Evolutionary conservation across 2,329 filamentous ascomycete species (phyloP).

Genomic region (Aspergillus tubingensis): DNA sequence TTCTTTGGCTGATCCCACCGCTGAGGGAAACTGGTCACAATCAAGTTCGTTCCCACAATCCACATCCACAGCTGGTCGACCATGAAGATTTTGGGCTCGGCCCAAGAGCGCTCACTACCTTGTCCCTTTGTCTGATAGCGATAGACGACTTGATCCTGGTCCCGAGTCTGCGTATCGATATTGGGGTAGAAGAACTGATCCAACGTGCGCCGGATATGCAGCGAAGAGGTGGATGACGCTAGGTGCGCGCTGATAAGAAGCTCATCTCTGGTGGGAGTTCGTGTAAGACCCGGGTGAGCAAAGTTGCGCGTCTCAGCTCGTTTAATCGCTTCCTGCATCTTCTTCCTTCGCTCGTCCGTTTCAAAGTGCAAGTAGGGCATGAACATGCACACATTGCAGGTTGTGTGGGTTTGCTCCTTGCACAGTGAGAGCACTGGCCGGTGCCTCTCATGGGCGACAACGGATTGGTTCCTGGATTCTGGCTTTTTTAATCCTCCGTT

Average conservation of each 20-base stretch:
- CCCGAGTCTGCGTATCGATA: conserved; percentile 58
- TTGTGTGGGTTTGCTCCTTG: conserved; percentile 26
- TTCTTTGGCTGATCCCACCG: conserved; percentile 58
- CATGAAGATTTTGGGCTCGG: conserved; percentile 64
- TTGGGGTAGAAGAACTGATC: conserved; percentile 69
- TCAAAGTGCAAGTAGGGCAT: conserved; percentile 70
- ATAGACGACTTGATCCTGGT: conserved; percentile 66
- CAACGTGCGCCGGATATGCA: conserved; percentile 62
- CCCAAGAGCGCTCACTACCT: conserved; percentile 31
- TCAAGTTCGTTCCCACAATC: conserved; percentile 59
- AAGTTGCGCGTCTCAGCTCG: conserved; percentile 31
- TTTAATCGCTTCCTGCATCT: conserved; percentile 60
- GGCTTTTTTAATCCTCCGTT: conserved; percentile 25
- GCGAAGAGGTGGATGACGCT: conserved; percentile 37
- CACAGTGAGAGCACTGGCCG: conserved; percentile 42
- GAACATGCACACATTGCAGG: conserved; percentile 44
- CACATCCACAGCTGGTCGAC: conserved; percentile 71
- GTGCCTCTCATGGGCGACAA: conserved; percentile 34
- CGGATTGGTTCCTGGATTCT: conserved; percentile 33
- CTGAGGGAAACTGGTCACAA: conserved; percentile 51
- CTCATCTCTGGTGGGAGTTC: conserved; percentile 34
- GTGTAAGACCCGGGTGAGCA: conserved; percentile 29
- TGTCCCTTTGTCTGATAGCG: conserved; percentile 54
- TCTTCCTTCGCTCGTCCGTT: conserved; percentile 55
- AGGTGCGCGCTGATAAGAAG: conserved; percentile 42